Evolutionary conservation across 148 eudicot genomes (phyloP).

Genomic region (Arctostaphylos glauca): DNA sequence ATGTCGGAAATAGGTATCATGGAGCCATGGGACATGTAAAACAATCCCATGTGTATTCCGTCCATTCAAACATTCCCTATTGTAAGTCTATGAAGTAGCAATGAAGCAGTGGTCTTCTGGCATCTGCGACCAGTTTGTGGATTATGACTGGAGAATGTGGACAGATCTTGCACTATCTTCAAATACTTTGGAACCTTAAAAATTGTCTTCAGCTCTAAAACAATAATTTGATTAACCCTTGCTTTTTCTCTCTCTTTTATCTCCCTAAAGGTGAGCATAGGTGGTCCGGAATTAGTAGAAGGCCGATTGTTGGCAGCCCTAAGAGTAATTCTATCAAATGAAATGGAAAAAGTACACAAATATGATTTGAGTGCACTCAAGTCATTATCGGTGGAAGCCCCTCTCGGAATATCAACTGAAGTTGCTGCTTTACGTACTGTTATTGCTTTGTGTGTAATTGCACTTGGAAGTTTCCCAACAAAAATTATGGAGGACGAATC

Average conservation of each 20-base stretch:
- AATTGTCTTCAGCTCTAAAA: not conserved
- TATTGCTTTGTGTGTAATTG: constrained; percentile 68
- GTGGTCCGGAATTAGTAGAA: constrained; percentile 76
- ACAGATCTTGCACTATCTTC: not conserved
- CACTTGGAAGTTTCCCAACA: constrained; percentile 75
- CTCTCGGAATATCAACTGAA: constrained; percentile 71
- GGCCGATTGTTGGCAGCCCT: constrained; percentile 84
- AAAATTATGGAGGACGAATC: constrained; percentile 83
- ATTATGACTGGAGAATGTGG: not conserved
- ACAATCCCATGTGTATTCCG: not conserved
- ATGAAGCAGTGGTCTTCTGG: not conserved
- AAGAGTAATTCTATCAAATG: constrained; percentile 56
- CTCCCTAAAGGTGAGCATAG: constrained; percentile 62
- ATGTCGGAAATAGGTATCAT: not conserved
- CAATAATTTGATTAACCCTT: not conserved
- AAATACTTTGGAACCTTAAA: not conserved
- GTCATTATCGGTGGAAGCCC: constrained; percentile 67
- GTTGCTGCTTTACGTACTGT: constrained; percentile 58
- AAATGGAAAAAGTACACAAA: constrained; percentile 45
- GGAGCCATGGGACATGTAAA: not conserved
- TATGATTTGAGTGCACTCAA: constrained; percentile 51
- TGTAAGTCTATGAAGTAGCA: not conserved
- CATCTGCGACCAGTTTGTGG: not conserved
- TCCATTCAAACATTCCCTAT: not conserved
- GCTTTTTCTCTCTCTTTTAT: not conserved